Evolutionary conservation across 1,139 yeast genomes (phyloP).

Genomic region (Yamadazyma pseudoaaseri): DNA sequence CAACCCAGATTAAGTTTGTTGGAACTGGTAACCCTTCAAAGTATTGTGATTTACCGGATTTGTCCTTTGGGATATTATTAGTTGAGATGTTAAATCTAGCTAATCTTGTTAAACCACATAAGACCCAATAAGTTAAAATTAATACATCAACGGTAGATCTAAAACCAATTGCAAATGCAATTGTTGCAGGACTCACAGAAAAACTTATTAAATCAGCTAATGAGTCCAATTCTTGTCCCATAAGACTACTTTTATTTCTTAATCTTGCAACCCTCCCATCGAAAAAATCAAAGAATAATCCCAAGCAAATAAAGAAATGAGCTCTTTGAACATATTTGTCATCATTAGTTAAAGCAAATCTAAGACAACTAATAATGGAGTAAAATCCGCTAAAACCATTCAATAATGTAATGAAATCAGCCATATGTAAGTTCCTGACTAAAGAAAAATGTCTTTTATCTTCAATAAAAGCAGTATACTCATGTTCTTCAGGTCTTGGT

Average conservation of each 20-base stretch:
- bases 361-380: conserved; percentile 79
- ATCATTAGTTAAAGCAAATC: conserved; percentile 69
- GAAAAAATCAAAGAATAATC: conserved; percentile 90
- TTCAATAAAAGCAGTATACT: conserved; percentile 72
- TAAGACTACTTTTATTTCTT: conserved; percentile 84
- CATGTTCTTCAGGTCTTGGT: conserved; percentile 68
- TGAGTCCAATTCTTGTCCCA: conserved; percentile 98
- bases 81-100: conserved; percentile 96
- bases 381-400: conserved; percentile 91
- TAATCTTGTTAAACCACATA: conserved; percentile 89
- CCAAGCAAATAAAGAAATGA: conserved; percentile 81
- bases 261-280: conserved; percentile 97
- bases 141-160: conserved; percentile 80
- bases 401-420: conserved; percentile 89
- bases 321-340: conserved; percentile 82
- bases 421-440: conserved; percentile 83
- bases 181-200: conserved; percentile 91
- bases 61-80: conserved; percentile 87
- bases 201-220: conserved; percentile 91
- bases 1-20: conserved; percentile 74
- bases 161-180: conserved; percentile 89
- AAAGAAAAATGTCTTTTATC: conserved; percentile 79
- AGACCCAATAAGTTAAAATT: conserved; percentile 76
- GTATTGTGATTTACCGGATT: conserved; percentile 71
- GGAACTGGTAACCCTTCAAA: conserved; percentile 98